These are phyloP conservation scores for Colletotrichum filicis DNA, from an alignment of 2,329 filamentous ascomycete species.

Conservation along the genomic window DNA sequence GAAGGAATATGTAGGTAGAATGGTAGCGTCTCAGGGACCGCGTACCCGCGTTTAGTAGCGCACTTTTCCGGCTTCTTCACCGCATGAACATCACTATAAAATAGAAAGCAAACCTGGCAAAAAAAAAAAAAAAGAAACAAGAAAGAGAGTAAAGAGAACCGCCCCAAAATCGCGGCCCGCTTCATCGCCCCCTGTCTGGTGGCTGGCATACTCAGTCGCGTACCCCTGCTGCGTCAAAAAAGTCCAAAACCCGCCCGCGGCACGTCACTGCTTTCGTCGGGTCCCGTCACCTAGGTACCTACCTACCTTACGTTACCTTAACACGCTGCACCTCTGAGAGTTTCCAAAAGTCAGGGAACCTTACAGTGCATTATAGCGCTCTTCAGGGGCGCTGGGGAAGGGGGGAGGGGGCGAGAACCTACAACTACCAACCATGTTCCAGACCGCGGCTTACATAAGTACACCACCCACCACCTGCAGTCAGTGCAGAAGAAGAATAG, in stretches of 20 bases:
- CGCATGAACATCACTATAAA: neutral
- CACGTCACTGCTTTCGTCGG: neutral
- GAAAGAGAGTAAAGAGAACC: neutral
- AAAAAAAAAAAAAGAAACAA: neutral
- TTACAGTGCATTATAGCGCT: constrained; percentile 1
- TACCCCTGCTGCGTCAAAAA: constrained; percentile 22
- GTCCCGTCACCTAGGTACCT: no score
- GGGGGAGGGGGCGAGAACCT: no score
- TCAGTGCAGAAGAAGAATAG: neutral
- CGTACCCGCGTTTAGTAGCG: neutral
- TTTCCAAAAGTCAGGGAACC: no score
- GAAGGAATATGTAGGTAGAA: neutral
- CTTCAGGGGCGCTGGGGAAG: no score
- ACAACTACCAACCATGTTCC: neutral
- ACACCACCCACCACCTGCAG: neutral
- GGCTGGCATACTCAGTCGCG: constrained; percentile 26
- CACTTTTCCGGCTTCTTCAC: neutral
- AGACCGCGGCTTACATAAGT: constrained; percentile 29
- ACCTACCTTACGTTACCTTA: no score
- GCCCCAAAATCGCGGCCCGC: constrained; percentile 12
- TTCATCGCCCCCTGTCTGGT: constrained; percentile 12
- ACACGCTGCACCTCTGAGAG: no score
- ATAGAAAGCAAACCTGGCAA: neutral
- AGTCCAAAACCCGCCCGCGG: neutral
- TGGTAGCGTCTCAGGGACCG: neutral